phyloP scores from a whole-genome alignment of 441 rosid genomes.

The California macrophylla region DNA sequence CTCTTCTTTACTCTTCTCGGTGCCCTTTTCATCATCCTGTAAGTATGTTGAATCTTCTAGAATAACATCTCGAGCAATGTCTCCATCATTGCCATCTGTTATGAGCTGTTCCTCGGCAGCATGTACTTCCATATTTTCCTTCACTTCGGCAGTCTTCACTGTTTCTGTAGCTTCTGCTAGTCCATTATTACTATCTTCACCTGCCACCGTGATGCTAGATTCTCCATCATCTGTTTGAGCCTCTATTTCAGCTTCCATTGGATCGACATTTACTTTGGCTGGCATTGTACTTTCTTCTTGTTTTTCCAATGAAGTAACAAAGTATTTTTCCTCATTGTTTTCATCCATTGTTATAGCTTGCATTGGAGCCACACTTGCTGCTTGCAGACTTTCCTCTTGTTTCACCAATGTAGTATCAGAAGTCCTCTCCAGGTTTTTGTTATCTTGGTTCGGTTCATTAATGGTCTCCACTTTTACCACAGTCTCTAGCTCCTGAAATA shows the following conservation, averaged over 20 bases:
- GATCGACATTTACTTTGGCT: neutral
- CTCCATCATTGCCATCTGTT: neutral
- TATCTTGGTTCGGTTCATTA: constrained; percentile 9
- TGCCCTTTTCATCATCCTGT: neutral
- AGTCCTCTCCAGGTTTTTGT: constrained; percentile 8
- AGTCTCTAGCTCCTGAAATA: constrained; percentile 16
- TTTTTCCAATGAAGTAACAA: neutral
- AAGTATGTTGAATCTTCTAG: neutral
- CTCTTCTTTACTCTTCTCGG: neutral
- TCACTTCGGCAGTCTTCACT: neutral
- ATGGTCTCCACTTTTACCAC: constrained; percentile 11
- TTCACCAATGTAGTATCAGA: neutral
- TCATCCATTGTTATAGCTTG: neutral
- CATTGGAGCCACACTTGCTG: neutral
- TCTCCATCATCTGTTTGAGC: neutral
- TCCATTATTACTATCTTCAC: neutral
- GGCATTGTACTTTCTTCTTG: neutral
- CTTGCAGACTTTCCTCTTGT: constrained; percentile 4
- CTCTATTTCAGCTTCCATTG: neutral
- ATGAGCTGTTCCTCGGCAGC: neutral
- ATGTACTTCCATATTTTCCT: neutral
- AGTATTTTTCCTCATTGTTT: constrained; percentile 5
- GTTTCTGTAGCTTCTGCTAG: constrained; percentile 1
- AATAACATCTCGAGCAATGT: neutral
- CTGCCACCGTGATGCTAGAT: neutral